A percentile compares a stretch with the other conserved stretches of the same genome.
Conservation (phyloP, 805 yeast species). For the Candida caryicola region DNA sequence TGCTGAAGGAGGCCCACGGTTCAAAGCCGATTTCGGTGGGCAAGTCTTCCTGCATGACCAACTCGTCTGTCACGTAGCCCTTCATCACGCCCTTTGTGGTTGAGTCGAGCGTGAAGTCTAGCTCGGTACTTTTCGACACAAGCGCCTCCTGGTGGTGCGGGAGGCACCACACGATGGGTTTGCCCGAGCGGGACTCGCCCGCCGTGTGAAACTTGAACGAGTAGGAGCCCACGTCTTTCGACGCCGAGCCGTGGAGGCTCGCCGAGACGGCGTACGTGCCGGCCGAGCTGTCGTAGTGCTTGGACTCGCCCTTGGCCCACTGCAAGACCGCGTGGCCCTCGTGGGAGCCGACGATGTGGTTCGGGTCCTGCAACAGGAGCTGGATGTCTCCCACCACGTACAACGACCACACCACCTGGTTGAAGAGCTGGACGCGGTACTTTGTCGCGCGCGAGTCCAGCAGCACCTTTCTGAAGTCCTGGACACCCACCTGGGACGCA, state of each 20-base stretch:
- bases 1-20: slow-evolving; percentile 54
- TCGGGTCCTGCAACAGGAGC: slow-evolving; percentile 29
- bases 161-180: slow-evolving; percentile 45
- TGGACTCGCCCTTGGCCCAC: slow-evolving; percentile 23
- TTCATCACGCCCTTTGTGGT: slow-evolving; percentile 50
- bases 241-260: slow-evolving; percentile 30
- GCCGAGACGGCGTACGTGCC: slow-evolving; percentile 58
- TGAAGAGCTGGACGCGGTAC: slow-evolving; percentile 52
- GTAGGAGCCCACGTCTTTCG: slow-evolving; percentile 25
- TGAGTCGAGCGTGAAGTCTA: slow-evolving; percentile 42
- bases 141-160: slow-evolving; percentile 50
- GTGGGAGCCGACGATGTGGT: slow-evolving; percentile 42
- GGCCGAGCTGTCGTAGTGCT: slow-evolving; percentile 55
- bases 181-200: slow-evolving; percentile 24
- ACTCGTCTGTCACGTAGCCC: slow-evolving; percentile 40
- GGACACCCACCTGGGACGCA: slow-evolving; percentile 65
- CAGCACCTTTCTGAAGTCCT: slow-evolving; percentile 38
- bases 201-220: slow-evolving; percentile 25
- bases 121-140: slow-evolving; percentile 22
- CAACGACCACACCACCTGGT: slow-evolving; percentile 63
- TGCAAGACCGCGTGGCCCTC: slow-evolving; percentile 36
- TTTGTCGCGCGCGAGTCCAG: slow-evolving; percentile 41
- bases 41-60: slow-evolving; percentile 41
- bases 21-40: slow-evolving; percentile 44
- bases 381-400: slow-evolving; percentile 46